These are phyloP conservation scores for Auricularia heimuer DNA, from an alignment of 768 basidiomycete species.

Conservation along the genomic window DNA sequence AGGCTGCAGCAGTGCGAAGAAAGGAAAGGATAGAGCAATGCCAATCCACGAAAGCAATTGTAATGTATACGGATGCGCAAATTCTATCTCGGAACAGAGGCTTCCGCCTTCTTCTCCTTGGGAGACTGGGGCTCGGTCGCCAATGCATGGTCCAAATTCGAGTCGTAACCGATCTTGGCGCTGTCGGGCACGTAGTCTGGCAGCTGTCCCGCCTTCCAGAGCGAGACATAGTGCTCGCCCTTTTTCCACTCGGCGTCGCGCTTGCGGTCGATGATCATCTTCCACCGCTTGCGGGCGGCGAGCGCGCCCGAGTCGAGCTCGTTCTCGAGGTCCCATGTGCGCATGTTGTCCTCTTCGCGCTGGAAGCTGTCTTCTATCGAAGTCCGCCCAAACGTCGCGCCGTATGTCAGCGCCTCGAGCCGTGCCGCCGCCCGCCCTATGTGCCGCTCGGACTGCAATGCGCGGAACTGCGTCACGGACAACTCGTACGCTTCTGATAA, in stretches of 20 bases:
- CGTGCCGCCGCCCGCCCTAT: slow-evolving; percentile 66
- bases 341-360: slow-evolving; percentile 51
- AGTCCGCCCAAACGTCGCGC: slow-evolving; percentile 49
- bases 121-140: too few relatives aligned
- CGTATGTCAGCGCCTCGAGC: slow-evolving; percentile 70
- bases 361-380: slow-evolving; percentile 53
- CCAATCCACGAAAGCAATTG: too few relatives aligned
- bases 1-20: too few relatives aligned
- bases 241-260: slow-evolving; percentile 49
- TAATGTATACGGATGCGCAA: too few relatives aligned
- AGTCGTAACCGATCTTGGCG: background rate
- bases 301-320: slow-evolving; percentile 50
- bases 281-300: slow-evolving; percentile 69
- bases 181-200: slow-evolving; percentile 38
- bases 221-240: slow-evolving; percentile 58
- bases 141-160: too few relatives aligned
- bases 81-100: too few relatives aligned
- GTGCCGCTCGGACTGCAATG: slow-evolving; percentile 77
- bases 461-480: slow-evolving; percentile 78
- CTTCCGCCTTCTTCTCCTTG: too few relatives aligned
- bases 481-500: slow-evolving; percentile 72
- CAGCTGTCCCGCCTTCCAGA: slow-evolving; percentile 62
- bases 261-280: slow-evolving; percentile 42
- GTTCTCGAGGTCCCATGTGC: slow-evolving; percentile 46
- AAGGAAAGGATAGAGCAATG: too few relatives aligned